Evolutionary conservation across 148 eudicot genomes (phyloP).

Genomic region (Mesembryanthemum crystallinum): DNA sequence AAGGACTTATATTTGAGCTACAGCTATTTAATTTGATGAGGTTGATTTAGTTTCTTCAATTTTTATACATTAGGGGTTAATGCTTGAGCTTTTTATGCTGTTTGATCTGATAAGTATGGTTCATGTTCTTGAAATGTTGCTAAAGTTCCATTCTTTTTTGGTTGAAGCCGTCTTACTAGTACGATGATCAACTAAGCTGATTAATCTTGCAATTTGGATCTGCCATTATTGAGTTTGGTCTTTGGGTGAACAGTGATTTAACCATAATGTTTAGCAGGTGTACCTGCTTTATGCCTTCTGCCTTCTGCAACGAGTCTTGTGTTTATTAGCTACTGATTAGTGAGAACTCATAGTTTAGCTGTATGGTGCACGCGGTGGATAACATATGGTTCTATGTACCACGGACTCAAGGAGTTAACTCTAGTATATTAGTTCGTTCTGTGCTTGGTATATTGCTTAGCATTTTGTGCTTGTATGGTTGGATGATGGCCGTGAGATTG

Average conservation of each 20-base stretch:
- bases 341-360: neutral
- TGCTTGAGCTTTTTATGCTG: slow-evolving; percentile 2
- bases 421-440: neutral
- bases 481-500: neutral
- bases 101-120: slow-evolving; percentile 1
- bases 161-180: neutral
- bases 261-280: no score
- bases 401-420: neutral
- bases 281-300: neutral
- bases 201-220: neutral
- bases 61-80: neutral
- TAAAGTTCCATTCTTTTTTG: neutral
- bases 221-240: neutral
- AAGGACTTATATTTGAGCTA: neutral
- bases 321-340: neutral
- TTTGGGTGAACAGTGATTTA: neutral
- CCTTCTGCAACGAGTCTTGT: neutral
- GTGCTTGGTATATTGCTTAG: neutral
- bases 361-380: neutral
- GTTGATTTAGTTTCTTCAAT: neutral
- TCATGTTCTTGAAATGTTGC: neutral
- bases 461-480: slow-evolving; percentile 6
- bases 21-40: slow-evolving; percentile 3
- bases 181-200: no score
- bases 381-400: neutral